phyloP scores from a whole-genome alignment of 2,329 filamentous ascomycete species.

The Cladosporium oxysporum region DNA sequence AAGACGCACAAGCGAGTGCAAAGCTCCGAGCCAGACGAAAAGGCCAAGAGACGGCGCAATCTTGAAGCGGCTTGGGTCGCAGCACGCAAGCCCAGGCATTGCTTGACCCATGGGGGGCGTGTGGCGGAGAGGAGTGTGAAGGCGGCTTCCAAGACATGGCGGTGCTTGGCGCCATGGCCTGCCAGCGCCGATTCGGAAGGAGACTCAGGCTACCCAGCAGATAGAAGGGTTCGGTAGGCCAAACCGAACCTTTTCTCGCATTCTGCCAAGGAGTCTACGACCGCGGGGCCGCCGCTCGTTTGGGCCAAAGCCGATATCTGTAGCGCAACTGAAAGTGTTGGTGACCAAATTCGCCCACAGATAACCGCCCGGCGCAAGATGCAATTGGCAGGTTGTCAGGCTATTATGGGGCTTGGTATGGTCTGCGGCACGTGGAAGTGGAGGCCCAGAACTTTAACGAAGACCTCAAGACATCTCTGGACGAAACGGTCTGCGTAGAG shows the following conservation, averaged over 20 bases:
- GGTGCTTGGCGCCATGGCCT: conserved; percentile 11
- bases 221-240: conserved; percentile 8
- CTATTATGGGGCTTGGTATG: background rate
- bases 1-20: conserved; percentile 10
- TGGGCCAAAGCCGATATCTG: conserved; percentile 16
- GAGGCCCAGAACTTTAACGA: conserved; percentile 13
- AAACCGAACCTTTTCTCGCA: conserved; percentile 11
- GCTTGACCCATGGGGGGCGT: conserved; percentile 12
- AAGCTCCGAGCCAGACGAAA: background rate
- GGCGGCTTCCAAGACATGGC: conserved; percentile 1
- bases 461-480: background rate
- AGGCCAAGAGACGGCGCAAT: conserved; percentile 14
- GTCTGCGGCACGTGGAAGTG: conserved; percentile 15
- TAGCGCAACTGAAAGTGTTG: background rate
- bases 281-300: conserved; percentile 14
- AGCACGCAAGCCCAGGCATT: conserved; percentile 17
- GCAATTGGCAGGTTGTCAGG: conserved; percentile 13
- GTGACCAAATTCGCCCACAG: conserved; percentile 15
- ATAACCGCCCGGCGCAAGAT: conserved; percentile 20
- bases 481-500: background rate
- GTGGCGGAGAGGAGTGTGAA: conserved; percentile 14
- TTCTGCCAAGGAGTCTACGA: conserved; percentile 3
- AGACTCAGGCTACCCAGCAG: background rate
- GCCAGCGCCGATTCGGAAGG: conserved; percentile 13
- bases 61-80: conserved; percentile 21